These are phyloP conservation scores for Quercus suber DNA, from an alignment of 306 rosid genomes.

Conservation along the genomic window DNA sequence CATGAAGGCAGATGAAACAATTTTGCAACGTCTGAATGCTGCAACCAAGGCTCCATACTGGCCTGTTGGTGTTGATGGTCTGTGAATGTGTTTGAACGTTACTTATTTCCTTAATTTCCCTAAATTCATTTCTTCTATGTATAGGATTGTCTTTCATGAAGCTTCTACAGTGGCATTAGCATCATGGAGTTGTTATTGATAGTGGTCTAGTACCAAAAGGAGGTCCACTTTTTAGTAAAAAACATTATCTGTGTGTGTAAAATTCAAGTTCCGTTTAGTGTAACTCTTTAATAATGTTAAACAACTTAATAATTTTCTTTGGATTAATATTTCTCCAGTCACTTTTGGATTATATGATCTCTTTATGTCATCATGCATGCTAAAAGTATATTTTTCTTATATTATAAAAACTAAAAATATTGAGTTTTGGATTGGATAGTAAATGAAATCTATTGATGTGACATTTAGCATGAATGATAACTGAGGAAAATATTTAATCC, in stretches of 20 bases:
- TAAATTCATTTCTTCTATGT: constrained; percentile 8
- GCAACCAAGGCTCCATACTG: constrained; percentile 89
- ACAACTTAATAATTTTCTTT: too few relatives aligned
- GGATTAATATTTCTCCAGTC: too few relatives aligned
- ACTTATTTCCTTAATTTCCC: background rate
- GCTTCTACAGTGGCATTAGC: background rate
- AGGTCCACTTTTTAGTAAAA: background rate
- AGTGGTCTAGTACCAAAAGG: background rate
- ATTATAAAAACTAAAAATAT: too few relatives aligned
- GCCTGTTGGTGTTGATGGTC: constrained; percentile 94
- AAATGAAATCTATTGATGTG: too few relatives aligned
- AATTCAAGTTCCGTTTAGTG: background rate
- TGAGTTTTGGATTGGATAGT: too few relatives aligned
- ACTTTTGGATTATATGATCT: background rate
- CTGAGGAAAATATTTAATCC: too few relatives aligned
- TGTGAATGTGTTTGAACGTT: constrained; percentile 27
- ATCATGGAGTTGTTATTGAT: constrained; percentile 2
- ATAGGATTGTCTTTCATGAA: constrained; percentile 7
- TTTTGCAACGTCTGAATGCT: constrained; percentile 77
- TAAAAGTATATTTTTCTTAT: too few relatives aligned
- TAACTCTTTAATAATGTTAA: too few relatives aligned
- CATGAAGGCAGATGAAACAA: constrained; percentile 72
- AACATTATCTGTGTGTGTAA: background rate
- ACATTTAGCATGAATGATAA: too few relatives aligned
- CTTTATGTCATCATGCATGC: background rate